Evolutionary conservation across 1,284 basidiomycete species (phyloP).

Genomic region (Somion occarium): DNA sequence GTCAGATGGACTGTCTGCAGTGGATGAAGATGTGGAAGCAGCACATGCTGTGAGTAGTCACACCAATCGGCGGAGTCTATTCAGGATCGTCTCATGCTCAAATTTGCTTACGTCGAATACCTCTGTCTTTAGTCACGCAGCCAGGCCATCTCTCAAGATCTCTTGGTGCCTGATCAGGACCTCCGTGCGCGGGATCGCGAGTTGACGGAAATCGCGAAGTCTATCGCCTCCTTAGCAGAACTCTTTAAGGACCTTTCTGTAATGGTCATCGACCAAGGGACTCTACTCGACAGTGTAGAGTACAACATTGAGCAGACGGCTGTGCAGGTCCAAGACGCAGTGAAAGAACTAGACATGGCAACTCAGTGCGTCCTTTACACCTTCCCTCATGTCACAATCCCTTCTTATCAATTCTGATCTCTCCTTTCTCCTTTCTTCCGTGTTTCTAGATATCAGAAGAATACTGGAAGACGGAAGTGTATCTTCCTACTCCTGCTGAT

Average conservation of each 20-base stretch:
- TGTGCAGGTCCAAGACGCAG: constrained; percentile 78
- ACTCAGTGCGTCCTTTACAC: constrained; percentile 50
- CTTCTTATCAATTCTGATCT: constrained; percentile 5
- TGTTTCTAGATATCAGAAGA: constrained; percentile 78
- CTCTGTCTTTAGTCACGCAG: constrained; percentile 28
- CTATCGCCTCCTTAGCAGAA: constrained; percentile 88
- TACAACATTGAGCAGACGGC: constrained; percentile 96
- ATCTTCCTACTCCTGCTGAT: constrained; percentile 90
- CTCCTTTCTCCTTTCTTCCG: constrained; percentile 2
- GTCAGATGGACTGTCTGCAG: constrained; percentile 72
- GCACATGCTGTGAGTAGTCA: constrained; percentile 52
- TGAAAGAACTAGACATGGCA: constrained; percentile 80
- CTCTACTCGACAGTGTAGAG: constrained; percentile 93
- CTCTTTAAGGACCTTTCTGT: constrained; percentile 93
- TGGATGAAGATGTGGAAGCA: constrained; percentile 83
- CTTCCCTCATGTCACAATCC: constrained; percentile 7
- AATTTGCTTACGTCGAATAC: background rate
- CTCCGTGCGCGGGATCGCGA: constrained; percentile 72
- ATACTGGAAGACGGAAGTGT: constrained; percentile 87
- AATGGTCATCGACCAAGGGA: constrained; percentile 97
- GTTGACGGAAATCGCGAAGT: constrained; percentile 88
- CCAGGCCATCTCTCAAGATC: constrained; percentile 34
- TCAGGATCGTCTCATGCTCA: constrained; percentile 8
- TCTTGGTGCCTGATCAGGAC: constrained; percentile 40
- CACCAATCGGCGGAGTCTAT: constrained; percentile 7